phyloP scores from a whole-genome alignment of 352 stramenopile species.

The Pythium sukuiense region DNA sequence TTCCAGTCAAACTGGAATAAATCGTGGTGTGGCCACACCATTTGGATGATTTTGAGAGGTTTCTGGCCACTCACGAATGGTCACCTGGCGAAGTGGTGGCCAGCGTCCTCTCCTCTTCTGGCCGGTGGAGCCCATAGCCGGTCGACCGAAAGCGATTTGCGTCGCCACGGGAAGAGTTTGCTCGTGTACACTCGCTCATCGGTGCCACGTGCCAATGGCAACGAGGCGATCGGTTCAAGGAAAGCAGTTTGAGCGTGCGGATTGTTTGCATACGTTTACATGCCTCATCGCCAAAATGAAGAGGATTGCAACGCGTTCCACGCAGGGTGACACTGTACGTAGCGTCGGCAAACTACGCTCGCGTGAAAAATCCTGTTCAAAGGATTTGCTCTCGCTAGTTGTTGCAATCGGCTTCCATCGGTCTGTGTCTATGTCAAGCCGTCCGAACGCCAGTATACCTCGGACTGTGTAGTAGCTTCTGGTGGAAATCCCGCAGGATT shows the following conservation, averaged over 20 bases:
- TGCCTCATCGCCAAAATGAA: not conserved
- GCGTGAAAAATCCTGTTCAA: slow-evolving; percentile 1
- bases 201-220: not conserved
- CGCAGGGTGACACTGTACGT: not conserved
- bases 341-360: not conserved
- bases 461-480: too few species aligned
- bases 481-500: not conserved
- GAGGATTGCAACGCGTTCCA: not conserved
- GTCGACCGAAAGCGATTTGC: not conserved
- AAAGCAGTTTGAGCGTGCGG: not conserved
- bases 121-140: not conserved
- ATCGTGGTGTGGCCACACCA: not conserved
- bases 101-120: not conserved
- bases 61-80: not conserved
- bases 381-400: not conserved
- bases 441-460: too few species aligned
- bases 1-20: not conserved
- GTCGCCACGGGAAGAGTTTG: not conserved
- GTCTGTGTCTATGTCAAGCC: not conserved
- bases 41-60: not conserved
- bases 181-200: not conserved
- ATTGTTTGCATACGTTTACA: not conserved
- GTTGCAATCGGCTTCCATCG: not conserved
- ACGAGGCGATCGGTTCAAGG: not conserved
- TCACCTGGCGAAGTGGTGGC: not conserved